phyloP scores from a whole-genome alignment of 345 rosid species.

The Sonneratia caseolaris region DNA sequence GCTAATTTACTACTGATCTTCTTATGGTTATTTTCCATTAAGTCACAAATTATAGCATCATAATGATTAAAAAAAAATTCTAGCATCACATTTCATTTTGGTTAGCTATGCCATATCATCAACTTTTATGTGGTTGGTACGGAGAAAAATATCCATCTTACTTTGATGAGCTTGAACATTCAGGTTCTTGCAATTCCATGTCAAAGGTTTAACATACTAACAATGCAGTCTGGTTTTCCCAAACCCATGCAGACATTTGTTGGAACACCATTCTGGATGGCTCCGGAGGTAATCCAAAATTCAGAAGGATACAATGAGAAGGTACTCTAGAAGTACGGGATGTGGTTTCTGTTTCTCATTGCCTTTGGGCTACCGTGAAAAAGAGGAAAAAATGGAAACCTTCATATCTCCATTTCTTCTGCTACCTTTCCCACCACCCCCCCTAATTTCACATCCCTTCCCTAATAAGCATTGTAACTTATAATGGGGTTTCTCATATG shows the following conservation, averaged over 20 bases:
- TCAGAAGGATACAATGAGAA: constrained; percentile 96
- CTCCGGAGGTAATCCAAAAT: constrained; percentile 98
- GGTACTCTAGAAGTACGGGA: constrained; percentile 28
- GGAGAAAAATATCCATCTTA: not conserved
- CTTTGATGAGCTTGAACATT: not conserved
- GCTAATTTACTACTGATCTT: not conserved
- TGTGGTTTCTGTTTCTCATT: constrained; percentile 9
- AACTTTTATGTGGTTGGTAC: not conserved
- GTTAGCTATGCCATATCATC: not conserved
- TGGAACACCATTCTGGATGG: constrained; percentile 99
- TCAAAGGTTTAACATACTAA: too few species aligned
- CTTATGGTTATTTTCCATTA: not conserved
- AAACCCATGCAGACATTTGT: constrained; percentile 75
- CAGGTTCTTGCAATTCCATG: not conserved
- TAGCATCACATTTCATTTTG: not conserved
- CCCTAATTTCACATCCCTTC: not conserved
- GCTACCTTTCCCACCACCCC: not conserved
- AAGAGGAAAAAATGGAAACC: not conserved
- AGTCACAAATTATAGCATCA: not conserved
- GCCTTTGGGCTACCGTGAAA: not conserved
- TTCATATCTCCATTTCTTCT: not conserved
- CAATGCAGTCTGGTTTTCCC: constrained; percentile 5
- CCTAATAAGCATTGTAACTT: not conserved
- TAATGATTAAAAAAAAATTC: not conserved
- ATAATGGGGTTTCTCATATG: constrained; percentile 5